Evolutionary conservation across 192 early-diverging fungal genomes (phyloP).

Genomic region (Oehlia diaphana): DNA sequence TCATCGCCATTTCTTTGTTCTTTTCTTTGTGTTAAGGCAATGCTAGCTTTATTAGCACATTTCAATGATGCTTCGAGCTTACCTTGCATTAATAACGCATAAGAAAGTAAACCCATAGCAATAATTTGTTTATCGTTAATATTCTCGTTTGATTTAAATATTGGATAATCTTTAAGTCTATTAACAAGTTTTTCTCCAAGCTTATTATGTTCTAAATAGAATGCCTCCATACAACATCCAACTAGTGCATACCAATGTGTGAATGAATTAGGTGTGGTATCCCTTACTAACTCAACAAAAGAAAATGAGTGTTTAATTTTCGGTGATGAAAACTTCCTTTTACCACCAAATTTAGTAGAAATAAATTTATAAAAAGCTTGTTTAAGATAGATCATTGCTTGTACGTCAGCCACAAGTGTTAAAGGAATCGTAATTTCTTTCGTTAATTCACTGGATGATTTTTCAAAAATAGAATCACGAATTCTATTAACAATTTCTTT

Average conservation of each 20-base stretch:
- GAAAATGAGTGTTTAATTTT: neutral
- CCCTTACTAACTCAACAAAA: constrained; percentile 14
- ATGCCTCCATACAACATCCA: constrained; percentile 17
- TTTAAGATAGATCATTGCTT: constrained; percentile 17
- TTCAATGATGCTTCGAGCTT: constrained; percentile 23
- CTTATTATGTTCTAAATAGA: neutral
- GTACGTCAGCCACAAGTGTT: constrained; percentile 4
- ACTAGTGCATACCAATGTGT: constrained; percentile 32
- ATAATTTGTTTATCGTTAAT: constrained; percentile 22
- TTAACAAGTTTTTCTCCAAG: constrained; percentile 17
- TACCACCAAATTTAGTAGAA: constrained; percentile 5
- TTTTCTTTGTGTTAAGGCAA: neutral
- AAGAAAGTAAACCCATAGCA: constrained; percentile 24
- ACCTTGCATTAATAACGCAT: constrained; percentile 23
- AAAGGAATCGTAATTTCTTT: constrained; percentile 20
- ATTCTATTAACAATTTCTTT: constrained; percentile 13
- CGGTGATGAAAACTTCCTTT: neutral
- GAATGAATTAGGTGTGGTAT: constrained; percentile 7
- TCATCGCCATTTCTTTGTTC: neutral
- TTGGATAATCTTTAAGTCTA: constrained; percentile 2
- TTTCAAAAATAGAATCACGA: neutral
- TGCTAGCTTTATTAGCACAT: constrained; percentile 16
- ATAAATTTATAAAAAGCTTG: constrained; percentile 24
- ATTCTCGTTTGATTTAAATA: neutral
- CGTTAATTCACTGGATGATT: neutral